Evolutionary conservation across 495 filamentous ascomycete genomes (phyloP).

Genomic region (Parmelia sp.): DNA sequence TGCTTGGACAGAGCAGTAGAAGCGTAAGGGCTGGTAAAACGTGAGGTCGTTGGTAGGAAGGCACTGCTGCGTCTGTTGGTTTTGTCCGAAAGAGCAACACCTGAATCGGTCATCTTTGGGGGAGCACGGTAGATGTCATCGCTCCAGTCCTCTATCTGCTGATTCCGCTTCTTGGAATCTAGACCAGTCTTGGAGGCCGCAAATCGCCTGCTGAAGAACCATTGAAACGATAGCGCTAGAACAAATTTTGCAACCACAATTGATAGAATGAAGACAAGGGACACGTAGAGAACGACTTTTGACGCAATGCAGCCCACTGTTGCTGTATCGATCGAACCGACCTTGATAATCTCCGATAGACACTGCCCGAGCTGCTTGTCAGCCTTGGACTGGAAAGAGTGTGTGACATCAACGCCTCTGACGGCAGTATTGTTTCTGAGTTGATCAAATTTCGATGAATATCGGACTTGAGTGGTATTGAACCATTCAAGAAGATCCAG

Average conservation of each 20-base stretch:
- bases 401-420: conserved; percentile 85
- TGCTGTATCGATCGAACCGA: conserved; percentile 91
- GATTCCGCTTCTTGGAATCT: conserved; percentile 66
- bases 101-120: conserved; percentile 67
- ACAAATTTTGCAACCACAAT: conserved; percentile 83
- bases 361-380: conserved; percentile 82
- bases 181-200: conserved; percentile 70
- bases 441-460: conserved; percentile 71
- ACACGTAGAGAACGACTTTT: conserved; percentile 93
- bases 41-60: conserved; percentile 78
- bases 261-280: conserved; percentile 84
- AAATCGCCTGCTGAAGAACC: conserved; percentile 81
- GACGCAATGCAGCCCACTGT: conserved; percentile 97
- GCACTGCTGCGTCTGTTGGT: conserved; percentile 72
- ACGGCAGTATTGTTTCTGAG: conserved; percentile 69
- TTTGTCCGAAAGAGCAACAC: conserved; percentile 55
- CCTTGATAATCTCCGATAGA: conserved; percentile 85
- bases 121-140: conserved; percentile 95
- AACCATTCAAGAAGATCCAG: conserved; percentile 90
- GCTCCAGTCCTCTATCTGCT: conserved; percentile 96
- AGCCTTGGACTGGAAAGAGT: conserved; percentile 64
- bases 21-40: conserved; percentile 91
- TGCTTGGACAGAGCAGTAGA: conserved; percentile 51
- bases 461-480: conserved; percentile 73
- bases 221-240: conserved; percentile 88